Percentiles rank a stretch among this genome's conserved stretches.
Conservation (phyloP, 1,284 basidiomycete species). For the Cyathus olla region DNA sequence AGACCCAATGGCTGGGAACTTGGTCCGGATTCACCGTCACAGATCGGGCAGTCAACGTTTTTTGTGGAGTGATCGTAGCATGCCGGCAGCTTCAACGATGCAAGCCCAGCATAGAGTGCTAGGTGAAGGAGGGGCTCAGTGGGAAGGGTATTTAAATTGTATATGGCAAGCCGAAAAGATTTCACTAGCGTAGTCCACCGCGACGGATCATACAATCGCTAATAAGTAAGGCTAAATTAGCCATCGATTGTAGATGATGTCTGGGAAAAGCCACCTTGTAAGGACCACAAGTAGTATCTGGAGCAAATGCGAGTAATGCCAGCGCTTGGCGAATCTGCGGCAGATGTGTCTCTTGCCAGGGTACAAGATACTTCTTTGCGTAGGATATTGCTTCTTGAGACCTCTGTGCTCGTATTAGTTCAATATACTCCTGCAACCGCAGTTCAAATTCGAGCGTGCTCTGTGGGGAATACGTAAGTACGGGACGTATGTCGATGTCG, state of each 20-base stretch:
- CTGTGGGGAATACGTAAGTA: constrained; percentile 52
- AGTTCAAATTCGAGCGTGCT: constrained; percentile 97
- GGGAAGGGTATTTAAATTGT: constrained; percentile 87
- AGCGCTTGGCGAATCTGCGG: constrained; percentile 83
- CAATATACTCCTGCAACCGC: constrained; percentile 96
- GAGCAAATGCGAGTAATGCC: constrained; percentile 80
- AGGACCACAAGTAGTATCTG: constrained; percentile 73
- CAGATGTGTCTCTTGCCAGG: constrained; percentile 87
- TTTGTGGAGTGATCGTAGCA: constrained; percentile 73
- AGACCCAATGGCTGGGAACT: constrained; percentile 62
- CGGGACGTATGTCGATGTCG: constrained; percentile 1
- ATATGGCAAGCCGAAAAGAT: constrained; percentile 87
- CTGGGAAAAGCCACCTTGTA: constrained; percentile 70
- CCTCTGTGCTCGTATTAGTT: constrained; percentile 82
- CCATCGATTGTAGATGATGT: neutral
- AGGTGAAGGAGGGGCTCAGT: constrained; percentile 89
- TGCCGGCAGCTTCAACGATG: constrained; percentile 87
- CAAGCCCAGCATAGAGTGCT: constrained; percentile 89
- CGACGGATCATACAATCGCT: constrained; percentile 85
- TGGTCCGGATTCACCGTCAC: constrained; percentile 66
- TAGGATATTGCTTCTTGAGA: constrained; percentile 87
- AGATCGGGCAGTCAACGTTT: constrained; percentile 94
- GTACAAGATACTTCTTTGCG: constrained; percentile 82
- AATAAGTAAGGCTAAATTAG: constrained; percentile 1
- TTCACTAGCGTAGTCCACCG: constrained; percentile 83